Evolutionary conservation across 257 asterid genomes (phyloP).

Genomic region (Plantago ovata): DNA sequence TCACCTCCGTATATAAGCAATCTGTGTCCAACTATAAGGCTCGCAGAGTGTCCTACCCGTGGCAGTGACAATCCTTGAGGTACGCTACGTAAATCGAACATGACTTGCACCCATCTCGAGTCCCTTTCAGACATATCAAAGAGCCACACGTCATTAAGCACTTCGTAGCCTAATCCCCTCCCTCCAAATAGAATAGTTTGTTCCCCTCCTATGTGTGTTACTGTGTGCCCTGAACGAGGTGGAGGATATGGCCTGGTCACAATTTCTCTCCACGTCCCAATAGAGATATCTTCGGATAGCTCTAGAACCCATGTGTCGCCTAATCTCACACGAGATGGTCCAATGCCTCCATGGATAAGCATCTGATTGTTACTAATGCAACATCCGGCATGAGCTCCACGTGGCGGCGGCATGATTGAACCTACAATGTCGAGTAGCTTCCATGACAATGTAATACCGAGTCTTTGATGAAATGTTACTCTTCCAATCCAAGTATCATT

Average conservation of each 20-base stretch:
- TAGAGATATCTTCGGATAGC: slow-evolving; percentile 50
- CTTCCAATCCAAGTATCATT: slow-evolving; percentile 78
- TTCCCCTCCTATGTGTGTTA: slow-evolving; percentile 53
- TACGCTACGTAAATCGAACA: slow-evolving; percentile 42
- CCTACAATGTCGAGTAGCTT: slow-evolving; percentile 49
- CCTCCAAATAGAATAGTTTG: slow-evolving; percentile 76
- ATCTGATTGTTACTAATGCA: slow-evolving; percentile 46
- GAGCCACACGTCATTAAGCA: slow-evolving; percentile 72
- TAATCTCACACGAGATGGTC: slow-evolving; percentile 52
- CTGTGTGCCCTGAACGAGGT: slow-evolving; percentile 83
- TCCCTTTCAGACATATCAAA: slow-evolving; percentile 42
- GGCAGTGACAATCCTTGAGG: slow-evolving; percentile 70
- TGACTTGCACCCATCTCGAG: slow-evolving; percentile 61
- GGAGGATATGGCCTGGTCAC: slow-evolving; percentile 54
- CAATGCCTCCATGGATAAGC: slow-evolving; percentile 89
- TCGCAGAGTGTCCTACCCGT: slow-evolving; percentile 91
- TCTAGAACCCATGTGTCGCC: slow-evolving; percentile 76
- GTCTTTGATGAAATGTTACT: slow-evolving; percentile 34
- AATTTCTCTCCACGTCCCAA: slow-evolving; percentile 67
- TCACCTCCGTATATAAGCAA: slow-evolving; percentile 86
- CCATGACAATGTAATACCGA: slow-evolving; percentile 61
- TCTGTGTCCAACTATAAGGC: slow-evolving; percentile 64
- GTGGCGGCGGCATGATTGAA: slow-evolving; percentile 53
- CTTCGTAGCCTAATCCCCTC: slow-evolving; percentile 71
- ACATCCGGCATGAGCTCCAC: slow-evolving; percentile 95